Base-by-base conservation (phyloP, 495 filamentous ascomycete species). In the Penicillium paradoxum region DNA sequence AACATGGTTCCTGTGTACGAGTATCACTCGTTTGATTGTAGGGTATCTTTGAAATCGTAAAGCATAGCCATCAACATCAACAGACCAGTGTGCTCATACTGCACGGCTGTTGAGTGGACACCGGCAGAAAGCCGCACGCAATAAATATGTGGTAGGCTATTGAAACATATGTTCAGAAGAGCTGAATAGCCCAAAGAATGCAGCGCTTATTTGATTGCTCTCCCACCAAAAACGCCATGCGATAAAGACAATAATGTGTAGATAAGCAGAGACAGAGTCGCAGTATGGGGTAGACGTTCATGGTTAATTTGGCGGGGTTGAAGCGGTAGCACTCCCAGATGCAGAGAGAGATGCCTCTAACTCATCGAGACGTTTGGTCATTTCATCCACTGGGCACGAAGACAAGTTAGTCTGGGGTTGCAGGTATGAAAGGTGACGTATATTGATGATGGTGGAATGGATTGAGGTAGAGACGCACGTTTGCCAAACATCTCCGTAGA, bases 401-500 rank as follows among this genome's bases (percentile, higher is more conserved):
- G 33, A 18, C 36, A 19, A 46, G 48, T 62, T 30, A 58, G 50
- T 40, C 5, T n/a, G 17, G n/a, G 21, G 13, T 43, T 39, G 25
- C n/a, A 32, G 7, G 22, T 44, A 40, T 38, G 42, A 3, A 22
- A 2, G n/a, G 13, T 27, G 24, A n/a, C 24, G 3, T 27, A 2
- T 17, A 46, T 37, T 15, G 11, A 6, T 6, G 6, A 6, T 1
- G 14, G 30, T 7, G 17, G n/a, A n/a, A n/a, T 41, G 24, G 18
- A 40, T 24, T 38, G 41, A 29, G 14, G 46, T 6, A 27, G 11
- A 19, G 40, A 75, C 84, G 41, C 72, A 95, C 91, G 87, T 68
- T 96, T 96, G 33, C 85, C 79, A 60, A 96, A 90, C 42, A 98
- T 84, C 64, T 95, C 90, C 45, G 79, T 81, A 0, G 87, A 91